A percentile compares a stretch with the other conserved stretches of the same genome.
These are phyloP conservation scores for Fusarium anthophilum DNA, from an alignment of 2,329 filamentous ascomycete species.

Conservation along the genomic window DNA sequence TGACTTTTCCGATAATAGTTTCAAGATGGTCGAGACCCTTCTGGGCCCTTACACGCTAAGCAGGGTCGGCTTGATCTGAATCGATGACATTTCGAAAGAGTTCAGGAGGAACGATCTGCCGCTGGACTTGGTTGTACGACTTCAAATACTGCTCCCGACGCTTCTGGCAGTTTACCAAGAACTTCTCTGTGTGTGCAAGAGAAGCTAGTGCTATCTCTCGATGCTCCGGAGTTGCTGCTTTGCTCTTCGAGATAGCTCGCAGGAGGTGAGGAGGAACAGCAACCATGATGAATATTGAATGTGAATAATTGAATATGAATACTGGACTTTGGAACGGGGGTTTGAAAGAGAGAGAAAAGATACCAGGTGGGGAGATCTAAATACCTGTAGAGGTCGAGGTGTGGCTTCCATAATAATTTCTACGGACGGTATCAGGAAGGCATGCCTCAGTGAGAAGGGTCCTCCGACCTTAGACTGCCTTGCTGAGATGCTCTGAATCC, in stretches of 20 bases:
- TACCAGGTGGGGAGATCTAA: too few species aligned
- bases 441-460: not conserved
- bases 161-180: constrained; percentile 32
- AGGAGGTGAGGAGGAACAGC: constrained; percentile 57
- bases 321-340: not conserved
- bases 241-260: constrained; percentile 52
- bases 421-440: not conserved
- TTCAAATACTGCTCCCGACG: constrained; percentile 44
- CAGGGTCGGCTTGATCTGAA: constrained; percentile 47
- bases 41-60: constrained; percentile 49
- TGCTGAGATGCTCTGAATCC: not conserved
- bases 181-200: constrained; percentile 47
- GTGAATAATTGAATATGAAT: not conserved
- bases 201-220: constrained; percentile 50
- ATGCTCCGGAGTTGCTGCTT: constrained; percentile 46
- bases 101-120: constrained; percentile 52
- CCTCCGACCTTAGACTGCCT: not conserved
- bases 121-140: not conserved
- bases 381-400: not conserved
- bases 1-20: constrained; percentile 41
- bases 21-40: constrained; percentile 52
- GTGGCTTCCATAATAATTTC: not conserved
- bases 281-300: not conserved
- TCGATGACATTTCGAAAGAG: constrained; percentile 52
- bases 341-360: not conserved